Evolutionary conservation across 2,329 filamentous ascomycete genomes (phyloP), one percentile per base, ranked within the genome.

Genomic region (Fusarium illudens): DNA sequence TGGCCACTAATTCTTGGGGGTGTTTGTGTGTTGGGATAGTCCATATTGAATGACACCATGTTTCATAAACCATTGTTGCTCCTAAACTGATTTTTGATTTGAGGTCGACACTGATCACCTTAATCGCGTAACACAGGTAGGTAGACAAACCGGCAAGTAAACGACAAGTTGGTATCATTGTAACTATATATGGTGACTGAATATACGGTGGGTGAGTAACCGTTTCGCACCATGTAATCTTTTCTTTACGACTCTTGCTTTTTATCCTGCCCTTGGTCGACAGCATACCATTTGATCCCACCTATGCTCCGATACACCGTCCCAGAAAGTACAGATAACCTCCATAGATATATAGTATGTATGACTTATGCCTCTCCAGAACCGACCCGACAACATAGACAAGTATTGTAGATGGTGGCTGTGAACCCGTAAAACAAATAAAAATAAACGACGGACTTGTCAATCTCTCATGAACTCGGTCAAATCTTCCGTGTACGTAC

Each of bases 1-100:
- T 60, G 51, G 48, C 46, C 53, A 69, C 53, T 69, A 68, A 69
- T 68, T 49, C 46, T 62, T 46, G 33, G 53, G 46, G 49, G 49
- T 67, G 58, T 39, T 52, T 60, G 42, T 27, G 32, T 36, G n/a
- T n/a, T n/a, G 34, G 17, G 34, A 12, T 17, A 17, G 51, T 54
- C 7, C 15, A 33, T 44, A 25, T 46, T 55, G 6, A 33, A 55
- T 44, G 37, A 30, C 37, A 44, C 20, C 15, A 42, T 42, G 34
- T 29, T 54, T 6, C 2, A 44, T 44, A 44, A n/a, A n/a, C n/a
- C n/a, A n/a, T n/a, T n/a, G n/a, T n/a, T n/a, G n/a, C n/a, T n/a
- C n/a, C n/a, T n/a, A n/a, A n/a, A n/a, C n/a, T n/a, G n/a, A n/a
- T n/a, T n/a, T n/a, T n/a, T n/a, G n/a, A n/a, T n/a, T n/a, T n/a